These are phyloP conservation scores for Teunomyces atbi DNA, from an alignment of 805 yeast species.

Conservation along the genomic window DNA sequence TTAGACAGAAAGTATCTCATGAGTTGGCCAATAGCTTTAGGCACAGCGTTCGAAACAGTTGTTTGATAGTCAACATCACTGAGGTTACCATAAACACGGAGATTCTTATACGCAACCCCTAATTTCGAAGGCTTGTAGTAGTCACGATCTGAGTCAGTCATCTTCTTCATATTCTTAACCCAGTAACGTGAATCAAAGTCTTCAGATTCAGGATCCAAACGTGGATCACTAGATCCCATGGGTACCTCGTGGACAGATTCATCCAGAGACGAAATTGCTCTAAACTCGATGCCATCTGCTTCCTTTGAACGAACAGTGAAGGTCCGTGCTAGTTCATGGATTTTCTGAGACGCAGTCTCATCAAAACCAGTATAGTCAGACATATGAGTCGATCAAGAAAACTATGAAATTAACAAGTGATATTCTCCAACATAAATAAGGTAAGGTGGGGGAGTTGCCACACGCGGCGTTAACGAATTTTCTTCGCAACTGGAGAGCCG, in stretches of 20 bases:
- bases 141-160: slow-evolving; percentile 11
- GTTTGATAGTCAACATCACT: slow-evolving; percentile 15
- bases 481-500: background rate
- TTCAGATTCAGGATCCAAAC: slow-evolving; percentile 12
- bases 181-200: slow-evolving; percentile 11
- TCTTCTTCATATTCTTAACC: slow-evolving; percentile 12
- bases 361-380: slow-evolving; percentile 3
- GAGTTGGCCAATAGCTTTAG: slow-evolving; percentile 6
- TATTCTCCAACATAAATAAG: background rate
- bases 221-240: slow-evolving; percentile 6
- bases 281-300: slow-evolving; percentile 1
- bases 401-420: background rate
- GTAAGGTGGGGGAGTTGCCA: background rate
- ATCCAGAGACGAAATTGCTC: background rate
- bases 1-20: slow-evolving; percentile 8
- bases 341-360: slow-evolving; percentile 5
- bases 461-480: background rate
- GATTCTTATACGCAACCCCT: slow-evolving; percentile 14
- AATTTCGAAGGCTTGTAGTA: slow-evolving; percentile 13
- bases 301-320: slow-evolving; percentile 7
- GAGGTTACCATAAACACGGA: slow-evolving; percentile 12
- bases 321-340: slow-evolving; percentile 6
- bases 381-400: background rate
- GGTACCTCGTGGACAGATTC: background rate
- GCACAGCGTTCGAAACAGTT: slow-evolving; percentile 10